Evolutionary conservation across 163 green algal species (phyloP), one percentile per base, ranked within the genome.

Genomic region (Volvox carteri): DNA sequence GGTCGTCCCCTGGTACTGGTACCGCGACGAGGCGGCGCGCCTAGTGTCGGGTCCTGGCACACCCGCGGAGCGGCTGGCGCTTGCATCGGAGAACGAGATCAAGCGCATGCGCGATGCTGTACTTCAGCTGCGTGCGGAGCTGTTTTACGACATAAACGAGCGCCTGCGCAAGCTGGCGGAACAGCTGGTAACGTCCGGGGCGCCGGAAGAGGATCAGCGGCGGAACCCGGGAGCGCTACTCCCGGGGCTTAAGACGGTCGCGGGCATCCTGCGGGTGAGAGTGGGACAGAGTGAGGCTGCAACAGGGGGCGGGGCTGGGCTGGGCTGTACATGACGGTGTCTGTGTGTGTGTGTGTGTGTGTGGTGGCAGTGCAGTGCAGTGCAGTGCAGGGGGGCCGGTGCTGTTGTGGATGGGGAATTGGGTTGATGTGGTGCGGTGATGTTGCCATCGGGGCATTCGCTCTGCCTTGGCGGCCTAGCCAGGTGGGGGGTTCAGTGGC

Each of bases 1-100:
- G 89, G 89, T 92, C 4, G 70, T 92, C 16, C 84, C 89, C 23
- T 92, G 84, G 81, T 80, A 85, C 37, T 92, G 81, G 75, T 92
- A 92, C 89, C 83, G 84, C 30, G 83, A 90, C 56, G 89, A 92
- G 52, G 83, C 84, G 0, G 65, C 62, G 4, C 58, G 76, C 60
- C 89, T 84, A 76, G 89, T 90, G 30, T 81, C 65, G 6, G 78
- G 77, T 30, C 65, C 77, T 23, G 54, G 41, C 67, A 87, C 56
- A 14, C 77, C 78, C 56, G 86, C 86, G 7, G 86, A 75, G 30
- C 68, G 77, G 2, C 78, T 91, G 65, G 86, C 86, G 28, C 3
- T 73, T 35, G 77, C 78, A 1, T 78, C 50, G 12, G 77, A 91
- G 65, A 84, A 75, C 50, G 86, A 91, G 67, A 72, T 91, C 46